Conservation (phyloP, 2,329 filamentous ascomycete species). For the Aulographum hederae region DNA sequence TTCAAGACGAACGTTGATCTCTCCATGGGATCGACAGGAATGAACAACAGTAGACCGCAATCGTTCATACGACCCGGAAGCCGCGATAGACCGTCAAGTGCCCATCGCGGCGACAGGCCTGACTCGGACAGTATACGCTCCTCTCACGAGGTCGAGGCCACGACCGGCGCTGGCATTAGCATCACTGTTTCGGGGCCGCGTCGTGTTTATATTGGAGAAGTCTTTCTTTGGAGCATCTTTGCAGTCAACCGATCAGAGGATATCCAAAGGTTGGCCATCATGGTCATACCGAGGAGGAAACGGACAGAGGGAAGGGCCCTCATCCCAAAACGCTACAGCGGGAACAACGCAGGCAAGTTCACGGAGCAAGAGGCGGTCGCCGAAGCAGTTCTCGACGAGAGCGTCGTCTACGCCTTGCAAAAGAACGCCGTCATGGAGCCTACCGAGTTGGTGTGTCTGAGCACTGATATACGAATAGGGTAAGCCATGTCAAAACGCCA, state of each 20-base stretch:
- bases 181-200: conserved; percentile 53
- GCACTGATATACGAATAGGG: conserved; percentile 56
- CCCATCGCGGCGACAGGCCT: too few species aligned
- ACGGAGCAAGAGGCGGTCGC: conserved; percentile 24
- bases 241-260: conserved; percentile 52
- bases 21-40: too few species aligned
- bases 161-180: conserved; percentile 38
- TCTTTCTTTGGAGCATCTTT: conserved; percentile 56
- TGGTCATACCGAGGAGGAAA: conserved; percentile 45
- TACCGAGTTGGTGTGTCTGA: conserved; percentile 55
- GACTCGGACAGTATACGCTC: too few species aligned
- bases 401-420: conserved; percentile 53
- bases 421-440: conserved; percentile 43
- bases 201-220: conserved; percentile 41
- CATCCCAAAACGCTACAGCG: too few species aligned
- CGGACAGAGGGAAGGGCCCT: conserved; percentile 1
- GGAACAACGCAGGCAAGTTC: conserved; percentile 11
- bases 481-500: conserved; percentile 15
- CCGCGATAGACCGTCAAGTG: too few species aligned
- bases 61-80: too few species aligned
- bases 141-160: too few species aligned
- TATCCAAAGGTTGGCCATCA: conserved; percentile 50
- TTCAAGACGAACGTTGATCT: too few species aligned
- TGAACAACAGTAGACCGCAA: too few species aligned
- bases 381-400: conserved; percentile 54